Percentiles rank a stretch among this genome's conserved stretches.
Conservation (phyloP, 202 grass and related monocot species). For the Eragrostis tef region DNA sequence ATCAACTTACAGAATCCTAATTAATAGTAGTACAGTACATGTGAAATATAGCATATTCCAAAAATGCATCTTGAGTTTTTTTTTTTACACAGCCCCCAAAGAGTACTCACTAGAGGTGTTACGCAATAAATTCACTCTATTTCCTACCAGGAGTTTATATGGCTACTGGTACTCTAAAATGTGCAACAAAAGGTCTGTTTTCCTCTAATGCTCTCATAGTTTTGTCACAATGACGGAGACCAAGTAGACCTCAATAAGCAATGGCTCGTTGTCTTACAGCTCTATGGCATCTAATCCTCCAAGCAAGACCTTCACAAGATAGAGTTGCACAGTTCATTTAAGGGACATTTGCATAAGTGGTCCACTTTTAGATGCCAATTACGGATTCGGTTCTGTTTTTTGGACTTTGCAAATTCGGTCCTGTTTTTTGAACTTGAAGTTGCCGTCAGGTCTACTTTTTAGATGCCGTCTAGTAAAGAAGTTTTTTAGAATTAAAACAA, state of each 20-base stretch:
- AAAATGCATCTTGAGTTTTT: not conserved
- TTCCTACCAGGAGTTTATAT: not conserved
- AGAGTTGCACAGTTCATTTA: not conserved
- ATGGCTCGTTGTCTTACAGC: not conserved
- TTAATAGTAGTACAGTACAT: not conserved
- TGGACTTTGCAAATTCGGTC: too few relatives aligned
- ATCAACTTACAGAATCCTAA: not conserved
- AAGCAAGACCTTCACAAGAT: not conserved
- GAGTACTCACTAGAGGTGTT: slow-evolving; percentile 10
- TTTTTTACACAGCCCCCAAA: not conserved
- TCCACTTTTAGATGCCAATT: too few relatives aligned
- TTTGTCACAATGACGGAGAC: not conserved
- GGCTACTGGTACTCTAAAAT: not conserved
- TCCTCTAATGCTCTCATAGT: not conserved
- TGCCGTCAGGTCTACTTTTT: too few relatives aligned
- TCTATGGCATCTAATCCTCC: not conserved
- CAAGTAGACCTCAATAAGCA: not conserved
- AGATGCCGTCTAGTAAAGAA: too few relatives aligned
- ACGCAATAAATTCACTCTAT: not conserved
- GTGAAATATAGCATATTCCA: not conserved
- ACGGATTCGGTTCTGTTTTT: too few relatives aligned
- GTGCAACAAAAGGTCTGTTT: slow-evolving; percentile 23
- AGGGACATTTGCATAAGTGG: too few relatives aligned
- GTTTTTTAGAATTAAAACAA: too few relatives aligned
- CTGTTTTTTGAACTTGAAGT: too few relatives aligned